Base-by-base conservation (phyloP, 2,329 filamentous ascomycete genomes). In the Aspergillus sp. region DNA sequence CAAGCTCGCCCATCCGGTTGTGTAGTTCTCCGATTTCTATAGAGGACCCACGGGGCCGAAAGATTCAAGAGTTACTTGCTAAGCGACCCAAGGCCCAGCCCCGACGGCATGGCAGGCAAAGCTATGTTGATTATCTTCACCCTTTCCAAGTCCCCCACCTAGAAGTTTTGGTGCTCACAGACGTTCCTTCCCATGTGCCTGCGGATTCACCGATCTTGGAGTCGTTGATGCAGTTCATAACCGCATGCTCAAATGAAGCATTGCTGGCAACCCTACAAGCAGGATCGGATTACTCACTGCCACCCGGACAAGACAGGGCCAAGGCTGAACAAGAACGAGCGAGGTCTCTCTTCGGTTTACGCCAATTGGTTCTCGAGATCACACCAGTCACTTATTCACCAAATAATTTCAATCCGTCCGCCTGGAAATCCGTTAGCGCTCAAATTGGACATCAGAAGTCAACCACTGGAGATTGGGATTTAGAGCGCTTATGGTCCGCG, bases 401-500 rank as follows among this genome's bases (percentile, higher is more conserved):
- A 4, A 43, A 47, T 1, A 57, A 58, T 2, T 56, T 63, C 12
- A 60, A 58, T 11, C 51, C 68, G 15, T 68, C 65, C 3, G 57
- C 69, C 6, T 79, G 77, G 77, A 73, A 71, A 60, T 68, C 74
- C 8, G 66, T 78, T 3, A 78, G 74, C 17, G 77, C 79, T 31
- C 80, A 79, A 69, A 75, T 77, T 40, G 76, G 76, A 45, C 72
- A 73, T 8, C 79, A 76, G 6, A 82, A 79, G 60, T 86, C 84
- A 6, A 81, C 81, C 31, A 87, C 84, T 0, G 83, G 84, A 47
- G 84, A 87, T 61, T 72, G 75, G 8, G 85, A 87, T 64, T 82
- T 80, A 4, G 84, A 87, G 66, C 78, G 79, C 4, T 76, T 87
- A 11, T 87, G 84, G 84, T 76, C 79, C 50, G 84, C 84, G 8